Conservation (phyloP, 176 grass and related monocot species). For the Alloteropsis semialata region DNA sequence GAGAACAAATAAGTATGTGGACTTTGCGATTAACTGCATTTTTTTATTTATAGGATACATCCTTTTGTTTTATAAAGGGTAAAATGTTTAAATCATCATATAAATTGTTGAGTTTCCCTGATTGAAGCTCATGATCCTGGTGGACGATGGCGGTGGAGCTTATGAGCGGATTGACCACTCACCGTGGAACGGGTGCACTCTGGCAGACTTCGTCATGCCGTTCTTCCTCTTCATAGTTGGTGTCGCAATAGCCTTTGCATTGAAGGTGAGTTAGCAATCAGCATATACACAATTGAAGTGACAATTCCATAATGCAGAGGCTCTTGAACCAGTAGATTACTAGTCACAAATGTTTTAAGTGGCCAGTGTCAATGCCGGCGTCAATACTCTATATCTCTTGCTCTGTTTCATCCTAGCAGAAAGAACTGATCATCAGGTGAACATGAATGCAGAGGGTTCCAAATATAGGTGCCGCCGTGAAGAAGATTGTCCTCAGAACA, state of each 20-base stretch:
- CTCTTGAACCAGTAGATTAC: not conserved
- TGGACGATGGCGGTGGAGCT: conserved; percentile 76
- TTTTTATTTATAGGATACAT: not conserved
- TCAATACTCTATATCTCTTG: not conserved
- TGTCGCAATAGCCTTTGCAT: conserved; percentile 76
- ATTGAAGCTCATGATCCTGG: conserved; percentile 84
- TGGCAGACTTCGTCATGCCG: conserved; percentile 92
- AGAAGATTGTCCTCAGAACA: conserved; percentile 50
- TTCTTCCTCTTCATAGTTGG: conserved; percentile 99
- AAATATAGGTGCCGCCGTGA: conserved; percentile 28
- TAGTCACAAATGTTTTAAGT: not conserved
- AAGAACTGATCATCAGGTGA: not conserved
- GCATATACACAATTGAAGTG: not conserved
- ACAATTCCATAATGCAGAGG: not conserved
- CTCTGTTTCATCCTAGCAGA: not conserved
- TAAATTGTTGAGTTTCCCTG: conserved; percentile 5
- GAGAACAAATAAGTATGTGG: not conserved
- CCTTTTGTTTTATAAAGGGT: not conserved
- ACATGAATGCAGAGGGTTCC: conserved; percentile 55
- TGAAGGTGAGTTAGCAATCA: conserved; percentile 71
- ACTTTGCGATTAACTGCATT: not conserved
- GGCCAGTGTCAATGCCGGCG: not conserved
- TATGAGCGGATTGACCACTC: conserved; percentile 76
- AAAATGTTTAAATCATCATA: not conserved
- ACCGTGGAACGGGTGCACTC: conserved; percentile 84